These are phyloP conservation scores for Pythium chondricola DNA, from an alignment of 352 stramenopile species.

Conservation along the genomic window DNA sequence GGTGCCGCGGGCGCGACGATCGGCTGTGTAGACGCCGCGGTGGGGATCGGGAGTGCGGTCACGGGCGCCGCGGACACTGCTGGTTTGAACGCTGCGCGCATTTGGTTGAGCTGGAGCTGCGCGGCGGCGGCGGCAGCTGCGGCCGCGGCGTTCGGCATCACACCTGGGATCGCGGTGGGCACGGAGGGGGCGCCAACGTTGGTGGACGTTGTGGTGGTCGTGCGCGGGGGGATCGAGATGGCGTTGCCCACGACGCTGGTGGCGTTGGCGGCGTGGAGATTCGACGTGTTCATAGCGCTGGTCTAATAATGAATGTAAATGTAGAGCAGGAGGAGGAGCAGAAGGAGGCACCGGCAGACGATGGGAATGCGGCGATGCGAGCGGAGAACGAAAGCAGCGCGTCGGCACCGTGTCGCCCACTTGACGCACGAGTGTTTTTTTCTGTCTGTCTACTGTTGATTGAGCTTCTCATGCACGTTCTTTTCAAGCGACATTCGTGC, in stretches of 20 bases:
- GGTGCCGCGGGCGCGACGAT: constrained; percentile 15
- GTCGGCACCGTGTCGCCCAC: too few species aligned
- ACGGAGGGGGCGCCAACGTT: too few species aligned
- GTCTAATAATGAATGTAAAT: constrained; percentile 1
- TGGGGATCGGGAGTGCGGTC: constrained; percentile 5
- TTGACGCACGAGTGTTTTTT: too few species aligned
- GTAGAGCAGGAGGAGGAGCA: too few species aligned
- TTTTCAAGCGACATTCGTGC: constrained; percentile 19
- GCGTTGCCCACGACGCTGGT: constrained; percentile 75
- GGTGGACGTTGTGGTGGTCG: too few species aligned
- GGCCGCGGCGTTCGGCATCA: constrained; percentile 24
- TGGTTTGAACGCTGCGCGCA: constrained; percentile 69
- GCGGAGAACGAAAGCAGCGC: too few species aligned
- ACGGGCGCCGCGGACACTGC: constrained; percentile 29
- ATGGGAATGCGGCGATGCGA: too few species aligned
- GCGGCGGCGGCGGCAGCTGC: constrained; percentile 24
- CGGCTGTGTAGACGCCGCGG: constrained; percentile 16
- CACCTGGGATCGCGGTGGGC: constrained; percentile 14
- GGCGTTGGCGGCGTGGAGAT: constrained; percentile 76
- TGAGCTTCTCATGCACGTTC: too few species aligned
- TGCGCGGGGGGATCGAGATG: constrained; percentile 59
- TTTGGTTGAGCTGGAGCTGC: constrained; percentile 56
- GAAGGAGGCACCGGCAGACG: too few species aligned
- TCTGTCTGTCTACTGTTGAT: too few species aligned
- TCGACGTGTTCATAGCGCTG: constrained; percentile 48